A percentile compares a stretch with the other conserved stretches of the same genome.
Evolutionary conservation across 2,329 filamentous ascomycete species (phyloP).

Genomic region (Colletotrichum trifolii): DNA sequence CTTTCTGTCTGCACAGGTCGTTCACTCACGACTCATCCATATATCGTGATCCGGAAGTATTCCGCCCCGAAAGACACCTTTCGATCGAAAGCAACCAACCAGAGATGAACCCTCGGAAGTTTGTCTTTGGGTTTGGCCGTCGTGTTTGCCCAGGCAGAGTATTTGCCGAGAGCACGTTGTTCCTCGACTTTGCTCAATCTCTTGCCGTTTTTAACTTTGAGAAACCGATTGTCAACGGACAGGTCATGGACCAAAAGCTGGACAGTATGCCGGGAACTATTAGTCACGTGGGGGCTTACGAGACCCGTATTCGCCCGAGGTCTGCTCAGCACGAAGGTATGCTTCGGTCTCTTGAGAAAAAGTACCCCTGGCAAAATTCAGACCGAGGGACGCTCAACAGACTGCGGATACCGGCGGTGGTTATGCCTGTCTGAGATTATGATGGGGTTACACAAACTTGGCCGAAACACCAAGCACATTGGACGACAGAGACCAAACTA

Average conservation of each 20-base stretch:
- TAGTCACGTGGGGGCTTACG: conserved; percentile 13
- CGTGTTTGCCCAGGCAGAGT: conserved; percentile 37
- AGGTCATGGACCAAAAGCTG: conserved; percentile 42
- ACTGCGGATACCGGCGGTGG: too few species aligned
- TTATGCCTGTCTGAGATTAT: too few species aligned
- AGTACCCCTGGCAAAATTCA: conserved; percentile 16
- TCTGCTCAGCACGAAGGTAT: conserved; percentile 22
- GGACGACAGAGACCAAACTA: too few species aligned
- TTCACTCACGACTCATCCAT: conserved; percentile 73
- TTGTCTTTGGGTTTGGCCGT: conserved; percentile 38
- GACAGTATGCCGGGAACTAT: not conserved
- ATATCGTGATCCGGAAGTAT: conserved; percentile 59
- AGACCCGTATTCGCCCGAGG: conserved; percentile 4
- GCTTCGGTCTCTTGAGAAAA: conserved; percentile 10
- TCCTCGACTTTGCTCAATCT: conserved; percentile 49
- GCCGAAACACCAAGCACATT: too few species aligned
- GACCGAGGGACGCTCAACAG: not conserved
- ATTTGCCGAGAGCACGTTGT: conserved; percentile 36
- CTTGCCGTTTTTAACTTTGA: conserved; percentile 58
- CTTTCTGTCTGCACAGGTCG: conserved; percentile 28
- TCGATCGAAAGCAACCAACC: not conserved
- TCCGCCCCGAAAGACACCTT: conserved; percentile 49
- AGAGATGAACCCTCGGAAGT: conserved; percentile 22
- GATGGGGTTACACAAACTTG: too few species aligned
- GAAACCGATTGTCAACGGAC: conserved; percentile 47